Evolutionary conservation across 345 rosid genomes (phyloP).

Genomic region (Abelmoschus esculentus): DNA sequence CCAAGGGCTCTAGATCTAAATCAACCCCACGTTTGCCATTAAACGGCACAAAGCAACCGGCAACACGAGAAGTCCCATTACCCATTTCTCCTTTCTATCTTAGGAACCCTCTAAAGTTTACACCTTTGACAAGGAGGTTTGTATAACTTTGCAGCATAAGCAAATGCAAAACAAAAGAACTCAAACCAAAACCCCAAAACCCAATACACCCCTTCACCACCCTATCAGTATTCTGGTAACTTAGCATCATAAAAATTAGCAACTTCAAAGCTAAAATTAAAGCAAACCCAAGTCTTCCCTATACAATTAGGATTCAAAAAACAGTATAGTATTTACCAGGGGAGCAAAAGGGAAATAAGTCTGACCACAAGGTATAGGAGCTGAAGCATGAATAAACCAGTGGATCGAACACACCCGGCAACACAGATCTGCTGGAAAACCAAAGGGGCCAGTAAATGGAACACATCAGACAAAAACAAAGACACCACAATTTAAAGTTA

Average conservation of each 20-base stretch:
- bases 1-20: constrained; percentile 74
- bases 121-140: constrained; percentile 34
- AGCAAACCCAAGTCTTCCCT: constrained; percentile 11
- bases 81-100: constrained; percentile 50
- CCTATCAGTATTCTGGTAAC: constrained; percentile 31
- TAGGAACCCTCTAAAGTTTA: constrained; percentile 26
- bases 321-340: not conserved
- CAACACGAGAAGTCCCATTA: constrained; percentile 89
- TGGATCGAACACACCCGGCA: constrained; percentile 45
- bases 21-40: constrained; percentile 75
- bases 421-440: constrained; percentile 54
- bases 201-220: constrained; percentile 51
- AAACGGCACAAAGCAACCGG: constrained; percentile 82
- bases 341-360: constrained; percentile 19
- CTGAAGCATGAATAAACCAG: constrained; percentile 36
- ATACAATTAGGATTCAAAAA: constrained; percentile 11
- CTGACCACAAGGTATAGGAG: constrained; percentile 48
- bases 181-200: constrained; percentile 35
- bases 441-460: constrained; percentile 42
- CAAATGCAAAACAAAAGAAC: constrained; percentile 37
- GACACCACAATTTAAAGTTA: constrained; percentile 22
- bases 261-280: constrained; percentile 6
- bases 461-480: constrained; percentile 39
- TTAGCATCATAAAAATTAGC: constrained; percentile 48
- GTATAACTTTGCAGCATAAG: constrained; percentile 45